Evolutionary conservation across 176 grass and related monocot species (phyloP).

Genomic region (Oryza australiensis): DNA sequence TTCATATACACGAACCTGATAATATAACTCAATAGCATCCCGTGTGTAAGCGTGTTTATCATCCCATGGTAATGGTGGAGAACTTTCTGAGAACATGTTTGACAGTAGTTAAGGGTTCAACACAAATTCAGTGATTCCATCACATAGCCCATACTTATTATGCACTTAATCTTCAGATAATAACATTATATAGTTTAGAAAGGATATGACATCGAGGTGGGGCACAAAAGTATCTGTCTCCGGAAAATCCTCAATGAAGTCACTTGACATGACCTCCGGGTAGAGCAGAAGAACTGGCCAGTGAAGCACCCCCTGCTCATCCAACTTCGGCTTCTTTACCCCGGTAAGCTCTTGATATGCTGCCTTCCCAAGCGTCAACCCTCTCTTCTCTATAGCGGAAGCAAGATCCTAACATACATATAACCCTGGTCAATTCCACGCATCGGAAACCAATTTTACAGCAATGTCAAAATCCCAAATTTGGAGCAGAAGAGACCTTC

Average conservation of each 20-base stretch:
- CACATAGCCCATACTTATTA: neutral
- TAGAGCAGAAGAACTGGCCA: conserved; percentile 91
- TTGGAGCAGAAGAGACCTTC: conserved; percentile 54
- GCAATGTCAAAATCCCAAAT: neutral
- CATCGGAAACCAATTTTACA: neutral
- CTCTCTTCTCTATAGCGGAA: conserved; percentile 71
- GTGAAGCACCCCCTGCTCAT: conserved; percentile 70
- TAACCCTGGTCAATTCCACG: neutral
- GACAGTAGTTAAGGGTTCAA: conserved; percentile 53
- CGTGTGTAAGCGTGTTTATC: conserved; percentile 71
- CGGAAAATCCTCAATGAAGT: conserved; percentile 86
- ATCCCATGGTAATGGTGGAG: conserved; percentile 84
- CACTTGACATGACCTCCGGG: conserved; percentile 89
- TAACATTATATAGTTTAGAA: conserved; percentile 25
- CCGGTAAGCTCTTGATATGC: conserved; percentile 72
- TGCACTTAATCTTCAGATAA: neutral
- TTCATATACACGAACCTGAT: conserved; percentile 51
- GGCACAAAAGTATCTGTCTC: conserved; percentile 67
- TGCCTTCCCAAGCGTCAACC: conserved; percentile 63
- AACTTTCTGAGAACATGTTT: conserved; percentile 85
- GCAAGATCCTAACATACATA: conserved; percentile 53
- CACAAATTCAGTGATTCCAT: neutral
- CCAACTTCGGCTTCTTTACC: conserved; percentile 62
- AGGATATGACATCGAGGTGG: conserved; percentile 94
- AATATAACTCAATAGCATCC: conserved; percentile 82